Conservation (phyloP, 1,284 basidiomycete genomes). For the Porodaedalea pini region DNA sequence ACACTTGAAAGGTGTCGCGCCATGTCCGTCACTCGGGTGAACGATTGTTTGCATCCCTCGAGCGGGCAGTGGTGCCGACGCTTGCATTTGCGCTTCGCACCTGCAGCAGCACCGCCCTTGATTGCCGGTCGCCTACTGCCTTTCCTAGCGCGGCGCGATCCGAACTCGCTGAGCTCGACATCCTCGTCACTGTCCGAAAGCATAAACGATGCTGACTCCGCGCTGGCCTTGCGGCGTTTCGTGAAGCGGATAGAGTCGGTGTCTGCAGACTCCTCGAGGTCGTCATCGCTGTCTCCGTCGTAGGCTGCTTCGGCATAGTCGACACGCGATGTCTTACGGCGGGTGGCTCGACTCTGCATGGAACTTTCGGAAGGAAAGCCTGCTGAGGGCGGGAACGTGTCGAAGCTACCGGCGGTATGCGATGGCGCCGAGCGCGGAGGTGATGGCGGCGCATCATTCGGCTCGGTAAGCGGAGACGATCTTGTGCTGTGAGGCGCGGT, state of each 20-base stretch:
- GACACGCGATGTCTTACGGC: constrained; percentile 10
- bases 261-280: constrained; percentile 2
- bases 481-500: constrained; percentile 7
- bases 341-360: constrained; percentile 4
- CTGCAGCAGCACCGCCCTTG: background rate
- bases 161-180: constrained; percentile 6
- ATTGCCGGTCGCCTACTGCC: background rate
- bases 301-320: constrained; percentile 15
- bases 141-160: constrained; percentile 2
- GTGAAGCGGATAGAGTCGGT: background rate
- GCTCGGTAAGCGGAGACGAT: constrained; percentile 7
- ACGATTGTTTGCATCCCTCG: constrained; percentile 17
- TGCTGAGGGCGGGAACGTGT: background rate
- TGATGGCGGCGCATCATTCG: background rate
- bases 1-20: constrained; percentile 19
- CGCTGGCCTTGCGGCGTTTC: constrained; percentile 10
- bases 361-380: constrained; percentile 9
- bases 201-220: background rate
- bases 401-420: background rate
- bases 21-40: constrained; percentile 21
- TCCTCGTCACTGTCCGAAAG: constrained; percentile 9
- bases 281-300: constrained; percentile 19
- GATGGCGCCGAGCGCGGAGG: constrained; percentile 3
- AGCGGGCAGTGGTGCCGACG: constrained; percentile 16
- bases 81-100: constrained; percentile 16